phyloP scores from a whole-genome alignment of 176 grass and related monocot genomes.

The Metroxylon sagu region DNA sequence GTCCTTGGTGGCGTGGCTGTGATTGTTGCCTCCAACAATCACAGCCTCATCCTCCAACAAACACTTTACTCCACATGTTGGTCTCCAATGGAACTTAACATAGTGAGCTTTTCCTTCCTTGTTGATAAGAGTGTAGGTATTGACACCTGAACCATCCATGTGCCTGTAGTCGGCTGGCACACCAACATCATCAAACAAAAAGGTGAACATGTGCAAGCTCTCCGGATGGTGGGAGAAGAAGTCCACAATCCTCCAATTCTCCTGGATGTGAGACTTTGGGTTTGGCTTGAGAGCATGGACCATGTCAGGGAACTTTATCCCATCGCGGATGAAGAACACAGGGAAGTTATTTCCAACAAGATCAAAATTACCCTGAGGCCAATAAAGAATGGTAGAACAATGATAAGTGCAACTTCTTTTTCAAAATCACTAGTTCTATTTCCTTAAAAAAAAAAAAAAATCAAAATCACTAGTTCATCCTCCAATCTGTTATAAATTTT shows the following conservation, averaged over 20 bases:
- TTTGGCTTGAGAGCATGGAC: slow-evolving; percentile 4
- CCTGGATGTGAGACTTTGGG: neutral
- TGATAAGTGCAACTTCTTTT: no score
- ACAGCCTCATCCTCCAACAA: slow-evolving; percentile 1
- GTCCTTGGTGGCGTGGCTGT: neutral
- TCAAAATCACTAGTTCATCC: no score
- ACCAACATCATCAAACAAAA: neutral
- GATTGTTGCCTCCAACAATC: neutral
- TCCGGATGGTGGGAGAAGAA: slow-evolving; percentile 4
- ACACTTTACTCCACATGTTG: neutral
- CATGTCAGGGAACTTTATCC: slow-evolving; percentile 11
- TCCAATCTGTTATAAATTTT: no score
- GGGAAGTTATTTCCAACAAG: slow-evolving; percentile 9
- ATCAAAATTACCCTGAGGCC: slow-evolving; percentile 6
- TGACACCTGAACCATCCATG: slow-evolving; percentile 5
- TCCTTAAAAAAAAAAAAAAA: no score
- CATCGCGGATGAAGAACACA: slow-evolving; percentile 5
- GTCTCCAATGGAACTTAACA: slow-evolving; percentile 7
- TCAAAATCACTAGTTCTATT: no score
- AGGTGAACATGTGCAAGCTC: slow-evolving; percentile 2
- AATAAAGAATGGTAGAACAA: no score
- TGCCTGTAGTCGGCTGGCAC: neutral
- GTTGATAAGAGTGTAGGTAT: slow-evolving; percentile 4
- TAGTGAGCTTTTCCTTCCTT: neutral
- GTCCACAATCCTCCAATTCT: neutral